phyloP scores from a whole-genome alignment of 2,329 filamentous ascomycete genomes.

The Phyllosticta paracitricarpa region DNA sequence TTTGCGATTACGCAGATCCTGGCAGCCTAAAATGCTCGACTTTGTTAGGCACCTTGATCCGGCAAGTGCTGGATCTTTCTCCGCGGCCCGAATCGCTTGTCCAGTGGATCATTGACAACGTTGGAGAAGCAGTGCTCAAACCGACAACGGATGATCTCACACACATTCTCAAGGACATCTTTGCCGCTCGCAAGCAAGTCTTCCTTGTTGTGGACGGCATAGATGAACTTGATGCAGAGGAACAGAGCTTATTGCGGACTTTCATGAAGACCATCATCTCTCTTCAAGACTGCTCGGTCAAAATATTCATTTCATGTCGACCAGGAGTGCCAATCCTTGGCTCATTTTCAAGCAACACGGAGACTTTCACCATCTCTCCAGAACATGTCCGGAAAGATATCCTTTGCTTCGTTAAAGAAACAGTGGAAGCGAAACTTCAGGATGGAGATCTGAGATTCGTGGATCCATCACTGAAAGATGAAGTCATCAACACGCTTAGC shows the following conservation, averaged over 20 bases:
- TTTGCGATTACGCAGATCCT: slow-evolving; percentile 14
- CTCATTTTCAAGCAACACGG: not conserved
- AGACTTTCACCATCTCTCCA: slow-evolving; percentile 7
- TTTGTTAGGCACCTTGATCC: slow-evolving; percentile 12
- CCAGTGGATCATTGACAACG: not conserved
- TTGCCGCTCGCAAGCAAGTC: not conserved
- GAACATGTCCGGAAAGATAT: slow-evolving; percentile 9
- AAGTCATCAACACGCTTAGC: slow-evolving; percentile 12
- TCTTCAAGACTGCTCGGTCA: not conserved
- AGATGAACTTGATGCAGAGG: slow-evolving; percentile 11
- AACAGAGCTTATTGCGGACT: slow-evolving; percentile 1
- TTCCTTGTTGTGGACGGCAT: slow-evolving; percentile 15
- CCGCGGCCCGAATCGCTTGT: slow-evolving; percentile 10
- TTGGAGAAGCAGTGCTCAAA: not conserved
- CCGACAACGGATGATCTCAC: not conserved
- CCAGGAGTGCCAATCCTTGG: slow-evolving; percentile 11
- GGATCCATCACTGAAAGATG: slow-evolving; percentile 9
- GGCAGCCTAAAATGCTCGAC: slow-evolving; percentile 11
- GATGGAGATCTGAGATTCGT: slow-evolving; percentile 6
- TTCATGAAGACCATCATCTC: slow-evolving; percentile 6
- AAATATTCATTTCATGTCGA: slow-evolving; percentile 15
- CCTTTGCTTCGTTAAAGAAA: slow-evolving; percentile 8
- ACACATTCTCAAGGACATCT: not conserved
- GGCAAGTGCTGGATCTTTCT: slow-evolving; percentile 11
- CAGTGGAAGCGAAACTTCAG: slow-evolving; percentile 2